Evolutionary conservation across 352 stramenopile genomes (phyloP), one percentile per base, ranked within the genome.

Genomic region (Globisporangium solare): DNA sequence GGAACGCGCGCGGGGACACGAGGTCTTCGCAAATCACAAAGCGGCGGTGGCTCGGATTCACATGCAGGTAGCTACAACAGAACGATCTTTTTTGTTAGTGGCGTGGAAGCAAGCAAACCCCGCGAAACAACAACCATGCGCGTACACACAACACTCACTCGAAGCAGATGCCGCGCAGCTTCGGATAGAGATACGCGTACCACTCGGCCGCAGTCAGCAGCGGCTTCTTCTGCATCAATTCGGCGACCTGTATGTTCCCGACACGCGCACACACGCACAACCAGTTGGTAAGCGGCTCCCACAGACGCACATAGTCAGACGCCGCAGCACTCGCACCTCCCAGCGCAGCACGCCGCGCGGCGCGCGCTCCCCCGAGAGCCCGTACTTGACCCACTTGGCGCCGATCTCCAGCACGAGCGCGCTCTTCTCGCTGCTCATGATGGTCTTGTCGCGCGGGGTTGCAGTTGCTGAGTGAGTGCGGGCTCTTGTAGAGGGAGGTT

Each of bases 21-120:
- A 93, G 68, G 59, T 95, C 85, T 66, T 95, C 85, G 58, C 81
- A 88, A 31, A 95, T 60, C 17, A 93, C 72, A 54, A 95, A 77
- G 20, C 78, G 81, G 15, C 83, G 81, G 37, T 86, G 81, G 35
- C 69, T 74, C 40, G 83, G 83, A 50, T 88, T 89, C 52, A 92
- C 80, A 24, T 83, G 79, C 53, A 95, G 61, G 46, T 76, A 51
- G 51, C 79, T 91, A 49, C 18, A 31, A 27, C 24, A 27, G 24
- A 27, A 27, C 5, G 24, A 37, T 27, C 12, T 18, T 6, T 39
- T n/a, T n/a, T n/a, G n/a, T n/a, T 42, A 5, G 18, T 2, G 3
- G 85, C 81, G n/a, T 55, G 24, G 24, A 27, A 5, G 24, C 24
- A 27, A 27, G 5, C 24, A 27, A 27, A 5, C 24, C n/a, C n/a